Base-by-base conservation (phyloP, 2,329 filamentous ascomycete species). In the Colletotrichum musicola region DNA sequence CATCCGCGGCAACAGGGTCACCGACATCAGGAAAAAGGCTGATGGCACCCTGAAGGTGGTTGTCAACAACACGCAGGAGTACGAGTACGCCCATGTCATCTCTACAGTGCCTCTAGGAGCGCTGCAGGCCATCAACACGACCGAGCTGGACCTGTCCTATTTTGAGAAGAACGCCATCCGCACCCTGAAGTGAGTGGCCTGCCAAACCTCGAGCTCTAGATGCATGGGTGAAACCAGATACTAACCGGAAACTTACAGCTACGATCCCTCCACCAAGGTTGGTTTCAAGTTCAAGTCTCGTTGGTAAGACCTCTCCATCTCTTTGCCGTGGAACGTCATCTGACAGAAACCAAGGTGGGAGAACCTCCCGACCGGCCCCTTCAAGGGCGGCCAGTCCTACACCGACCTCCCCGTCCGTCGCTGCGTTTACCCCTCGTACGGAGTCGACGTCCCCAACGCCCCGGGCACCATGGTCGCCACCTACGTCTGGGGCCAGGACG, bases 381-480 rank as follows among this genome's bases (percentile, higher is more conserved):
- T 74, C 61, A 47, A 72, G 40, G 74, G 73, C 40, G 74, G 74
- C 0, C 73, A 75, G 42, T 73, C 73, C 25, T 74, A 64, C 51
- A 73, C 77, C 4, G 77, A 79, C 40, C 71, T 79, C 0, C 76
- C 76, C 0, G 73, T 79, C 10, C 74, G 76, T 0, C 74, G 75
- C 22, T 77, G 73, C 1, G 77, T 79, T 1, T 79, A 79, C 42
- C 77, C 76, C 0, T 79, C 77, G 0, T 78, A 78, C 30, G 73
- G 73, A 4, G n/a, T 74, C 7, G 65, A 74, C 56, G 55, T 72
- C 18, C 47, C 58, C 9, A 62, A 55, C 42, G 73, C 73, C 5
- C 70, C 72, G 1, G 73, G 73, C 4, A 72, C 72, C 42, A 75
- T 75, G 73, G 73, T 75, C 30, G 73, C 72, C 64, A 71, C 66